Base-by-base conservation (phyloP, 139 green algal species). In the Pleodorina starrii region DNA sequence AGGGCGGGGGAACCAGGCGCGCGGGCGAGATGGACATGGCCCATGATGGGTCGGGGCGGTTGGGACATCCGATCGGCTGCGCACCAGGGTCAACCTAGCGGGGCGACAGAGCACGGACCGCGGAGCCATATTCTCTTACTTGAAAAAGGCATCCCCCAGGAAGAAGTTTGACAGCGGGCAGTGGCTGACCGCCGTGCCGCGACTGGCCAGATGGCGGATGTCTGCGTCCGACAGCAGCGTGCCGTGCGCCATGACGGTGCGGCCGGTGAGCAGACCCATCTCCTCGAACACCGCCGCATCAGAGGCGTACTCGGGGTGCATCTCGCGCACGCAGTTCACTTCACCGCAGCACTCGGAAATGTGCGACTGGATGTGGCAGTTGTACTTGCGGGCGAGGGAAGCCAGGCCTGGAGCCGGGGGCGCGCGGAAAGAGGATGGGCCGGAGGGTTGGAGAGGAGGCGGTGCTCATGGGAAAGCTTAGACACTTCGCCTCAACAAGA, bases 91-190 rank as follows among this genome's bases (percentile, higher is more conserved):
- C n/a, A n/a, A n/a, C n/a, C n/a, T n/a, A n/a, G n/a, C n/a, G n/a
- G n/a, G n/a, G n/a, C n/a, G n/a, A n/a, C n/a, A n/a, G n/a, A n/a
- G n/a, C n/a, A n/a, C n/a, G n/a, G n/a, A n/a, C n/a, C n/a, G n/a
- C n/a, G n/a, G n/a, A n/a, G n/a, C n/a, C n/a, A n/a, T 25, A 57
- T n/a, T 27, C 12, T 10, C 68, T 48, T 54, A 94, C 92, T 78
- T 90, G 84, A 94, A 93, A 79, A 77, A 91, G 0, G 89, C 88
- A 38, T 95, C 93, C 0, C 93, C 94, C 75, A 96, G 93, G 84
- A 93, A 96, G 68, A 97, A 95, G 93, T 97, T 97, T 84, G 50
- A 89, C 6, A 96, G 90, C 1, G 95, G 93, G 92, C 95, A 97
- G 88, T 96, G 94, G 5, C 81, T 83, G 10, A 97, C 75, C 1